Base-by-base conservation (phyloP, 2,329 filamentous ascomycete species). In the Penicillium sp. region DNA sequence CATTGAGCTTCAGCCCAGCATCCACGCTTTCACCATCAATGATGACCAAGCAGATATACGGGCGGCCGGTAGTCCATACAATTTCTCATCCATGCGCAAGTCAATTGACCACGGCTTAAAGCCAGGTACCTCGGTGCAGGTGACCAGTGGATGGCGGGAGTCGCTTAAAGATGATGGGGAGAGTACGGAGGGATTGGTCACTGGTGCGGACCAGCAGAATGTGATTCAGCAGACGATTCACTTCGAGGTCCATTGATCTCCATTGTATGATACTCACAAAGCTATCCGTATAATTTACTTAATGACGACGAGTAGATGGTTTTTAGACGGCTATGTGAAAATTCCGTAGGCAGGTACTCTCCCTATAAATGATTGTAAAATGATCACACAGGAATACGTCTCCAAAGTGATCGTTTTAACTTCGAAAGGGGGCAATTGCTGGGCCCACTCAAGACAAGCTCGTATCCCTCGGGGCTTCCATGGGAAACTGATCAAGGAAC, bases 201-300 rank as follows among this genome's bases (percentile, higher is more conserved):
- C 49, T n/a, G 43, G 38, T 19, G 26, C 51, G 3, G 45, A 49
- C 16, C 54, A 42, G 42, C 49, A 46, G 3, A 55, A 60, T 49
- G 53, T 52, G 28, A 64, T 64, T 37, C 62, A 64, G 40, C 62
- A 64, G 40, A 64, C 62, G 37, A 57, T 64, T 19, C 59, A 64
- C 33, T 64, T 64, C 48, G 62, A 64, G 53, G 62, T 64, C 16
- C 62, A 64, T 10, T 61, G 25, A 42, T 19, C 19, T 49, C 13
- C 2, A 25, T 48, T 30, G 6, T 28, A n/a, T 37, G 26, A n/a
- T 19, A n/a, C n/a, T 5, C 16, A 53, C 28, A 51, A 35, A 22
- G 28, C 48, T 42, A 38, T 19, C 3, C 35, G 33, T 16, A 11
- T 6, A 53, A 4, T 53, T 53, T 40, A 38, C 25, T 42, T 53